Conservation (phyloP, 2,329 filamentous ascomycete species). For the Claviceps digitariae region DNA sequence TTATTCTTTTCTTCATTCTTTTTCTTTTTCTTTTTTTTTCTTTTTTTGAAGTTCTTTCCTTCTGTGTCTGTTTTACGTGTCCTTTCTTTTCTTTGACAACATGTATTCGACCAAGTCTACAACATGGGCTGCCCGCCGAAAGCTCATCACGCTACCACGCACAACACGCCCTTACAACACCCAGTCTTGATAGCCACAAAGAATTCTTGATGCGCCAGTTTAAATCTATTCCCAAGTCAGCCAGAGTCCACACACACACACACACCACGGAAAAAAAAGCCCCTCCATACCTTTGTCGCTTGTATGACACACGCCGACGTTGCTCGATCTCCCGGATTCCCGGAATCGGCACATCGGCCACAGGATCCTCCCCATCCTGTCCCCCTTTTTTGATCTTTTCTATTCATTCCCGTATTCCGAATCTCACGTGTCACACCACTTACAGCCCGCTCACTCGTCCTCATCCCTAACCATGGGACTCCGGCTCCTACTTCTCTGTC, state of each 20-base stretch:
- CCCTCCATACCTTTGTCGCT: not conserved
- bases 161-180: not conserved
- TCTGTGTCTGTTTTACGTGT: too few species aligned
- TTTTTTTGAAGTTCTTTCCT: too few species aligned
- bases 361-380: not conserved
- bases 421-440: too few species aligned
- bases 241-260: not conserved
- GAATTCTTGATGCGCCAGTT: not conserved
- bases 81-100: not conserved
- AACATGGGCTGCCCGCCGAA: not conserved
- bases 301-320: constrained; percentile 6
- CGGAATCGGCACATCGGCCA: constrained; percentile 6
- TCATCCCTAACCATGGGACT: constrained; percentile 24
- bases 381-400: not conserved
- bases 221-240: not conserved
- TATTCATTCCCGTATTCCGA: too few species aligned
- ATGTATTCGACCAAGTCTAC: not conserved
- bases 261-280: too few species aligned
- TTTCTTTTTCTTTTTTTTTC: too few species aligned
- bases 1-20: too few species aligned
- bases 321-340: not conserved
- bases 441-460: constrained; percentile 12
- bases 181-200: not conserved
- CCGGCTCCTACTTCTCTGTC: constrained; percentile 34
- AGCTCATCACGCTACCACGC: not conserved